phyloP scores from a whole-genome alignment of 2,329 filamentous ascomycete species.

The Pseudogymnoascus sp. region DNA sequence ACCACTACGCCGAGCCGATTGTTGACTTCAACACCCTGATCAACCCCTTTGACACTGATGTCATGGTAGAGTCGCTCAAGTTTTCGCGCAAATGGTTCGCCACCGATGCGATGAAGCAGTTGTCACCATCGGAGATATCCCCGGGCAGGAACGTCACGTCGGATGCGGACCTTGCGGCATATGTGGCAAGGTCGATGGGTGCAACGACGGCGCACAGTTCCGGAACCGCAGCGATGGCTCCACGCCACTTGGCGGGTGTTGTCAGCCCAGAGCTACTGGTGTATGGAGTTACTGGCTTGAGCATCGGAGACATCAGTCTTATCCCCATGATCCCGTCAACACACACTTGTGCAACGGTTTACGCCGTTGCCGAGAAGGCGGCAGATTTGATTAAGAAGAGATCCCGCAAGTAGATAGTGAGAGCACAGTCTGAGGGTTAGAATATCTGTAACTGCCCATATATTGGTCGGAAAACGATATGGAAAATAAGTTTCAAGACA shows the following conservation, averaged over 20 bases:
- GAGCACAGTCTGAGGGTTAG: not conserved
- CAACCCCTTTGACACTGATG: constrained; percentile 31
- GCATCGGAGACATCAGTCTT: constrained; percentile 15
- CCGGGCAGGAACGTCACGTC: constrained; percentile 23
- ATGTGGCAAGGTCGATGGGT: constrained; percentile 23
- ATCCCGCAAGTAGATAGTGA: not conserved
- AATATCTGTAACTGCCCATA: not conserved
- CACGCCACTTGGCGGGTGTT: constrained; percentile 14
- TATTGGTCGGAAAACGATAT: not conserved
- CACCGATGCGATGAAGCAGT: constrained; percentile 20
- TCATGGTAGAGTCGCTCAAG: constrained; percentile 24
- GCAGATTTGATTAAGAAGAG: constrained; percentile 9
- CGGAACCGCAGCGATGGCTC: constrained; percentile 18
- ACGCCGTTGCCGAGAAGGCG: constrained; percentile 14
- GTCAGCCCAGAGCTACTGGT: constrained; percentile 15
- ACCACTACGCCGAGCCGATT: constrained; percentile 23
- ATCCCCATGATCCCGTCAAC: constrained; percentile 20
- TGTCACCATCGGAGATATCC: constrained; percentile 23
- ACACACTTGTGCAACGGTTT: constrained; percentile 9
- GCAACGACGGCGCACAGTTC: constrained; percentile 32
- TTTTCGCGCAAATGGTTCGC: constrained; percentile 21
- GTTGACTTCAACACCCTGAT: constrained; percentile 29
- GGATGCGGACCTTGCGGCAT: constrained; percentile 21
- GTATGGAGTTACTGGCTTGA: constrained; percentile 14
- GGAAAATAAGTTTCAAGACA: not conserved